These are phyloP conservation scores for Coniochaeta prunicola DNA, from an alignment of 2,329 filamentous ascomycete genomes.

Conservation along the genomic window DNA sequence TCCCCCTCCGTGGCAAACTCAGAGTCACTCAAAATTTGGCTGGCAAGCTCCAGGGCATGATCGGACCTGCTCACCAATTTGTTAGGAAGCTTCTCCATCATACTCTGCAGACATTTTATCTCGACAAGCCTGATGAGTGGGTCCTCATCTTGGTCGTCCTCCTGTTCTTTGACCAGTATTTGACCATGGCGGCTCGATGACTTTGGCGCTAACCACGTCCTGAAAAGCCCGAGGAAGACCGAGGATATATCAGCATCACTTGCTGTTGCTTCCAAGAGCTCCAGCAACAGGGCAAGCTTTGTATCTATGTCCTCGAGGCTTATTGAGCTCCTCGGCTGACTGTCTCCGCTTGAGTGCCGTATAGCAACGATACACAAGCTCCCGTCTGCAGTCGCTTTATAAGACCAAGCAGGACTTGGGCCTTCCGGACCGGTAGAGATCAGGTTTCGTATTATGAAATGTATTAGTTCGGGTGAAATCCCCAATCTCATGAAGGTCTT, in stretches of 20 bases:
- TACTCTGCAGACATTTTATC: conserved; percentile 55
- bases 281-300: conserved; percentile 40
- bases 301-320: conserved; percentile 35
- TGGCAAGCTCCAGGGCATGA: conserved; percentile 57
- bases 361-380: conserved; percentile 43
- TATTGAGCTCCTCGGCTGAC: neutral
- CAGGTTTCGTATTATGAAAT: conserved; percentile 43
- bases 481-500: conserved; percentile 51
- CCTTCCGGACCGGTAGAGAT: conserved; percentile 43
- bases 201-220: conserved; percentile 43
- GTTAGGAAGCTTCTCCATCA: conserved; percentile 57
- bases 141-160: conserved; percentile 25
- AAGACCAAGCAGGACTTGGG: conserved; percentile 41
- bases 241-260: conserved; percentile 50
- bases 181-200: conserved; percentile 17
- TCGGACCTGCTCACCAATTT: conserved; percentile 57
- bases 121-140: conserved; percentile 44
- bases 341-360: conserved; percentile 7
- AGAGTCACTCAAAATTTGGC: conserved; percentile 42
- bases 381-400: conserved; percentile 33
- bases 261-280: conserved; percentile 40
- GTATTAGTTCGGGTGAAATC: conserved; percentile 41
- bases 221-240: conserved; percentile 53
- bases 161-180: conserved; percentile 15
- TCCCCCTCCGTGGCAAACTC: conserved; percentile 36